phyloP scores from a whole-genome alignment of 2,329 filamentous ascomycete genomes.

The Zymoseptoria passerinii region DNA sequence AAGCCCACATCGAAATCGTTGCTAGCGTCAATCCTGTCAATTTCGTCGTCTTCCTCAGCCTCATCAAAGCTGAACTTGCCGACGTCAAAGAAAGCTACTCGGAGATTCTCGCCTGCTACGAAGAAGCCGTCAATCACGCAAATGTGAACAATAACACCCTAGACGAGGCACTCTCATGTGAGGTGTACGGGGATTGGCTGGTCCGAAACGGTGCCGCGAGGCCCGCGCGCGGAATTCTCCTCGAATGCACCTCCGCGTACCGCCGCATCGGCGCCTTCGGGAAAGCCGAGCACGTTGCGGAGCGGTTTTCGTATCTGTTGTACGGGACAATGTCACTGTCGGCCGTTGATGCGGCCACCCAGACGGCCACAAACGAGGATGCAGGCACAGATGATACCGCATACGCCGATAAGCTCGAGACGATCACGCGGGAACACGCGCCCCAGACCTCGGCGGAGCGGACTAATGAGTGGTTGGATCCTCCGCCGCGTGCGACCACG shows the following conservation, averaged over 20 bases:
- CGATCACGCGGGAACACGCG: slow-evolving; percentile 35
- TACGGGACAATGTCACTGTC: slow-evolving; percentile 54
- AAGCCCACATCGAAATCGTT: slow-evolving; percentile 56
- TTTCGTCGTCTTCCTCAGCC: slow-evolving; percentile 59
- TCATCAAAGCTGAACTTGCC: slow-evolving; percentile 60
- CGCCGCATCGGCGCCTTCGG: slow-evolving; percentile 61
- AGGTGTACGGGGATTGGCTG: slow-evolving; percentile 65
- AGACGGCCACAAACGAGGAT: slow-evolving; percentile 52
- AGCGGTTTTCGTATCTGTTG: slow-evolving; percentile 59
- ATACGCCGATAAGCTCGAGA: slow-evolving; percentile 34
- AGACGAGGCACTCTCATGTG: slow-evolving; percentile 65
- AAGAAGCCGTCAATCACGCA: slow-evolving; percentile 63
- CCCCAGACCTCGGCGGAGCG: slow-evolving; percentile 37
- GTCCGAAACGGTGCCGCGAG: slow-evolving; percentile 56
- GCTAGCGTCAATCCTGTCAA: slow-evolving; percentile 59
- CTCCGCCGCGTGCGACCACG: slow-evolving; percentile 24
- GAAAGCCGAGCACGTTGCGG: slow-evolving; percentile 58
- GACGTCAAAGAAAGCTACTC: slow-evolving; percentile 44
- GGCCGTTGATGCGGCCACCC: slow-evolving; percentile 55
- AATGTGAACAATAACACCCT: slow-evolving; percentile 58
- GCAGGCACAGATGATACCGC: slow-evolving; percentile 38
- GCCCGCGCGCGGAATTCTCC: slow-evolving; percentile 60
- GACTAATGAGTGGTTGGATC: slow-evolving; percentile 44
- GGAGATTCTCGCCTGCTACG: slow-evolving; percentile 55
- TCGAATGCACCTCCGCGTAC: slow-evolving; percentile 60